Conservation (phyloP, 2,329 filamentous ascomycete species). For the Tympanopsis confertula region DNA sequence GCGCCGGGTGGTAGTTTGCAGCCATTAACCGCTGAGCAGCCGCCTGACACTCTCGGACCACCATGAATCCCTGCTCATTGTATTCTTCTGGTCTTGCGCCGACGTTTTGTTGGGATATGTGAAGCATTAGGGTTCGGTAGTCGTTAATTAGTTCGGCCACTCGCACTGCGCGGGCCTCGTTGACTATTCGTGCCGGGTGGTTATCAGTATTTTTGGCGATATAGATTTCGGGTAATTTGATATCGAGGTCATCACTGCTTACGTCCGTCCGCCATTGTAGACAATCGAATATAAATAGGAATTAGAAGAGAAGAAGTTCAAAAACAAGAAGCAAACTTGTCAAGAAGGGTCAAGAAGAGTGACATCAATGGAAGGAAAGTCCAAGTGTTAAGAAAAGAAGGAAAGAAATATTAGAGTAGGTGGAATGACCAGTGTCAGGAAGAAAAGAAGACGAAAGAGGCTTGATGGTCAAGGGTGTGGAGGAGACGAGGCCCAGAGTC, state of each 20-base stretch:
- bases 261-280: conserved; percentile 44
- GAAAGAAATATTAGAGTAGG: too few relatives aligned
- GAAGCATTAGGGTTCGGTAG: conserved; percentile 47
- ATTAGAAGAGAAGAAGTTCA: too few relatives aligned
- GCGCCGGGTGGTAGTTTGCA: conserved; percentile 34
- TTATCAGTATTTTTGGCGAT: too few relatives aligned
- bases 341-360: too few relatives aligned
- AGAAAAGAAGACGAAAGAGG: too few relatives aligned
- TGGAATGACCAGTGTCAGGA: too few relatives aligned
- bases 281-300: conserved; percentile 2
- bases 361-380: too few relatives aligned
- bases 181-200: too few relatives aligned
- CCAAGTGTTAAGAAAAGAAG: too few relatives aligned
- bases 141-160: conserved; percentile 53
- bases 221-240: conserved; percentile 6
- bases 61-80: conserved; percentile 43
- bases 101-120: conserved; percentile 40
- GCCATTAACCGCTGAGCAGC: conserved; percentile 42
- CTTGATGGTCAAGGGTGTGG: too few relatives aligned
- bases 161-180: conserved; percentile 50
- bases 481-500: too few relatives aligned
- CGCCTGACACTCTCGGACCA: conserved; percentile 40
- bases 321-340: too few relatives aligned
- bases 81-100: conserved; percentile 39
- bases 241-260: conserved; percentile 15